Evolutionary conservation across 1,139 yeast species (phyloP).

Genomic region (Suhomyces chickasaworum): DNA sequence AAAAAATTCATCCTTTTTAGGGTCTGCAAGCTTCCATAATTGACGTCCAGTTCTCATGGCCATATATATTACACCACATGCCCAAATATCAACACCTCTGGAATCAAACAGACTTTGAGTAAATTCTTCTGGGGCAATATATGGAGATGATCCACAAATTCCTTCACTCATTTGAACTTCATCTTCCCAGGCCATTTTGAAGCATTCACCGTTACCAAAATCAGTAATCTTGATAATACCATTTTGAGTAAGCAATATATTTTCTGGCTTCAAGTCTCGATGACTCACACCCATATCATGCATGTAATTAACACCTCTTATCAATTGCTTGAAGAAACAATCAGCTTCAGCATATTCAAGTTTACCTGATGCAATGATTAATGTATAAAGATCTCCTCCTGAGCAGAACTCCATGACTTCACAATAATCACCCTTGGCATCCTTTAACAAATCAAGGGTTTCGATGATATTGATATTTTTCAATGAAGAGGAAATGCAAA

Average conservation of each 20-base stretch:
- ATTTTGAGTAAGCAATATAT: slow-evolving; percentile 72
- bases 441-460: slow-evolving; percentile 83
- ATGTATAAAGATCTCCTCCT: slow-evolving; percentile 90
- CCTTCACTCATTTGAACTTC: slow-evolving; percentile 84
- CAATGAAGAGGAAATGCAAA: slow-evolving; percentile 51
- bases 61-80: slow-evolving; percentile 96
- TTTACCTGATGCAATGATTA: slow-evolving; percentile 82
- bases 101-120: slow-evolving; percentile 79
- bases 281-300: slow-evolving; percentile 98
- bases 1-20: slow-evolving; percentile 77
- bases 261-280: slow-evolving; percentile 94
- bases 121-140: slow-evolving; percentile 96
- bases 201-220: slow-evolving; percentile 95
- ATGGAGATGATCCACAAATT: slow-evolving; percentile 86
- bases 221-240: slow-evolving; percentile 90
- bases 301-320: slow-evolving; percentile 92
- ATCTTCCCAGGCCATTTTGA: slow-evolving; percentile 95
- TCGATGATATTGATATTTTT: slow-evolving; percentile 64
- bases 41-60: slow-evolving; percentile 98
- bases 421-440: slow-evolving; percentile 89
- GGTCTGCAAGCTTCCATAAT: slow-evolving; percentile 83
- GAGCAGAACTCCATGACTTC: slow-evolving; percentile 97
- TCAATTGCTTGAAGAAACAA: slow-evolving; percentile 89
- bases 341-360: slow-evolving; percentile 88
- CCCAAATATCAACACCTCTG: slow-evolving; percentile 92